Conservation (phyloP, 805 yeast genomes). For the Saccharomyces kudriavzevii region DNA sequence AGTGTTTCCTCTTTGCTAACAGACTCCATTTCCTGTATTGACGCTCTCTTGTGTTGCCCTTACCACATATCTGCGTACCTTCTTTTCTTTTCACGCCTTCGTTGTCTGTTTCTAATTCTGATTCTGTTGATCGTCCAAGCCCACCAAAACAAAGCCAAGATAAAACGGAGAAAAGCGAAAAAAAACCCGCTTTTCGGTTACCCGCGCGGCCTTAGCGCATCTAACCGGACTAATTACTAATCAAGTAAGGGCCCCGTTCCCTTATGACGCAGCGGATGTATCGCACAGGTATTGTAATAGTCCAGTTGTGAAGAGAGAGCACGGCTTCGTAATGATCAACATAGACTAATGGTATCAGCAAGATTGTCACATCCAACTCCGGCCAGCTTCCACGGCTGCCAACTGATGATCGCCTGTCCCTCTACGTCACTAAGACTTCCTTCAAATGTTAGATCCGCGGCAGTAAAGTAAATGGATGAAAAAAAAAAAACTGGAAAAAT, state of each 20-base stretch:
- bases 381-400: not conserved
- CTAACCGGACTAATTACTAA: not conserved
- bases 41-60: not conserved
- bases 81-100: not conserved
- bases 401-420: not conserved
- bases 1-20: constrained; percentile 21
- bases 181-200: not conserved
- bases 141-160: not conserved
- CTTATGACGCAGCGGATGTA: not conserved
- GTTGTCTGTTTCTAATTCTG: not conserved
- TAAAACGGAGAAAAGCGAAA: not conserved
- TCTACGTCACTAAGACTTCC: not conserved
- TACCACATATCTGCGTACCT: not conserved
- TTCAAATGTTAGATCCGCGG: not conserved
- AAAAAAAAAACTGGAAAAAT: not conserved
- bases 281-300: not conserved
- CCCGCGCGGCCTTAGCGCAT: not conserved
- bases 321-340: not conserved
- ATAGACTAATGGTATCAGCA: not conserved
- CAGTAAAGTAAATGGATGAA: not conserved
- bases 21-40: not conserved
- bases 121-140: not conserved
- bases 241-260: not conserved
- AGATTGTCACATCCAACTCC: not conserved
- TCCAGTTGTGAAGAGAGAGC: no score